phyloP scores from a whole-genome alignment of 257 asterid genomes.

The Perilla frutescens region DNA sequence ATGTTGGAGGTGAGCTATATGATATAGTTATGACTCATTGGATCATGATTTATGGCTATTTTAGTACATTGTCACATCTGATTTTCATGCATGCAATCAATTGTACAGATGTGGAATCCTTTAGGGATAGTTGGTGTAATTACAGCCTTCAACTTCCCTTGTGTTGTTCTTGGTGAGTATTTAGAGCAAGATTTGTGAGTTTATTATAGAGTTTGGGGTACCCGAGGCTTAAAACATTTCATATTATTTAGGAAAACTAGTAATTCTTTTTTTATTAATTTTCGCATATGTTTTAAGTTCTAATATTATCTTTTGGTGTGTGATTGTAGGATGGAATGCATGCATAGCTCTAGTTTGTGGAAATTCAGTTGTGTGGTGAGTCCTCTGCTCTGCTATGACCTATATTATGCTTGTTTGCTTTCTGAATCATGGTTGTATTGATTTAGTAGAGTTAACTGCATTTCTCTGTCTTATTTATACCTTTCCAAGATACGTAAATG shows the following conservation, averaged over 20 bases:
- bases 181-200: constrained; percentile 14
- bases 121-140: constrained; percentile 94
- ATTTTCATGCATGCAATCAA: constrained; percentile 28
- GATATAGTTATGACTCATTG: constrained; percentile 26
- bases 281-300: background rate
- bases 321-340: constrained; percentile 90
- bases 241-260: background rate
- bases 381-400: constrained; percentile 26
- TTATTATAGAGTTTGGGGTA: background rate
- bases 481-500: background rate
- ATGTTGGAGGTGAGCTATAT: constrained; percentile 89
- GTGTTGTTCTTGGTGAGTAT: constrained; percentile 95
- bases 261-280: background rate
- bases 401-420: constrained; percentile 8
- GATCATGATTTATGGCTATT: constrained; percentile 3
- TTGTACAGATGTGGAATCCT: constrained; percentile 95
- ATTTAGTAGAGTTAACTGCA: background rate
- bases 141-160: constrained; percentile 98
- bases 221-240: background rate
- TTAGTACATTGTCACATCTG: constrained; percentile 18
- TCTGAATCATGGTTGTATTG: background rate
- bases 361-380: constrained; percentile 94
- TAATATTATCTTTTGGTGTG: constrained; percentile 29
- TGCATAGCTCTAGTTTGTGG: constrained; percentile 99
- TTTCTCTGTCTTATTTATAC: background rate